phyloP scores from a whole-genome alignment of 257 asterid species.

The Thymus quinquecostatus region DNA sequence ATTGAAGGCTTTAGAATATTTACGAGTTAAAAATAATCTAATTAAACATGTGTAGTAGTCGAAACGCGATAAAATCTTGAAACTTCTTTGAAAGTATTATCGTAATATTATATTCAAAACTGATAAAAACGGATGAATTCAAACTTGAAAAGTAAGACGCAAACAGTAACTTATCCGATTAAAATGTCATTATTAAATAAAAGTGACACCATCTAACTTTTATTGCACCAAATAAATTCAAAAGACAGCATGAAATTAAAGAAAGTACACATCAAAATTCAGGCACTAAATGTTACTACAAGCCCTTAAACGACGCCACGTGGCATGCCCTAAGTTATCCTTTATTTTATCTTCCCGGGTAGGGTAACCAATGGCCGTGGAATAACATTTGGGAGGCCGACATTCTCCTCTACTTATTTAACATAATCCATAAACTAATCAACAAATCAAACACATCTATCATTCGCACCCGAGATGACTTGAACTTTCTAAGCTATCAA shows the following conservation, averaged over 20 bases:
- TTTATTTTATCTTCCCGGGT: not conserved
- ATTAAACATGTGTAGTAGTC: too few relatives aligned
- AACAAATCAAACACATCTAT: too few relatives aligned
- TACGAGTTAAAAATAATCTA: too few relatives aligned
- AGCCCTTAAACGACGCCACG: not conserved
- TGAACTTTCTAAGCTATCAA: too few relatives aligned
- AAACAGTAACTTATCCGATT: slow-evolving; percentile 8
- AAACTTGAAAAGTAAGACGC: not conserved
- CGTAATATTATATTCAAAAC: not conserved
- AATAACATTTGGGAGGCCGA: not conserved
- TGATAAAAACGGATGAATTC: not conserved
- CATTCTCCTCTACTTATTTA: not conserved
- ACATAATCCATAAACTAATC: too few relatives aligned
- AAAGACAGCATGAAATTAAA: too few relatives aligned
- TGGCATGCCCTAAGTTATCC: not conserved
- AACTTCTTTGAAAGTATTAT: too few relatives aligned
- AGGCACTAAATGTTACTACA: not conserved
- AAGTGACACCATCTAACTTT: too few relatives aligned
- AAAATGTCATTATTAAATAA: not conserved
- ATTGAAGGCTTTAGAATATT: too few relatives aligned
- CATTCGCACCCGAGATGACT: too few relatives aligned
- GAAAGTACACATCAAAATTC: not conserved
- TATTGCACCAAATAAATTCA: too few relatives aligned
- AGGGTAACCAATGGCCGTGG: not conserved
- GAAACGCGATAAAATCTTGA: too few relatives aligned